Percentiles rank a stretch among this genome's conserved stretches.
These are phyloP conservation scores for Pseudogymnoascus verrucosus DNA, from an alignment of 2,329 filamentous ascomycete species.

Conservation along the genomic window DNA sequence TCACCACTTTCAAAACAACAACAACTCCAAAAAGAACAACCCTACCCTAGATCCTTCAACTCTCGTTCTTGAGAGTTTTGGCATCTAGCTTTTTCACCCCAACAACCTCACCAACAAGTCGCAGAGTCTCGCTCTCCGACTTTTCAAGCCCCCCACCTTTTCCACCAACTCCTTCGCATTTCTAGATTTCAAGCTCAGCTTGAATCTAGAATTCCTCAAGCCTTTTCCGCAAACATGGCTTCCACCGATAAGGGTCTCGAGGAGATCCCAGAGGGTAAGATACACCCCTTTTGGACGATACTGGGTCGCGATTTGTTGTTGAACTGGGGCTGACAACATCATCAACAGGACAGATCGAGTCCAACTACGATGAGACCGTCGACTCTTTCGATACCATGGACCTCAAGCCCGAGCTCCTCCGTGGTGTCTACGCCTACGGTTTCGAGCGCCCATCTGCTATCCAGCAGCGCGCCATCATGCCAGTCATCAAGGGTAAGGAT, in stretches of 20 bases:
- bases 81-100: slow-evolving; percentile 39
- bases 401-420: slow-evolving; percentile 93
- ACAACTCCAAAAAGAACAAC: neutral
- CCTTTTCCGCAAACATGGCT: slow-evolving; percentile 83
- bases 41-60: slow-evolving; percentile 26
- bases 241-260: slow-evolving; percentile 89
- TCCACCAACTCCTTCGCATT: slow-evolving; percentile 28
- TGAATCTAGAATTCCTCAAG: slow-evolving; percentile 58
- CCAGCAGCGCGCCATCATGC: slow-evolving; percentile 99
- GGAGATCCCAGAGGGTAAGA: slow-evolving; percentile 91
- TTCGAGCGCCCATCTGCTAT: slow-evolving; percentile 99
- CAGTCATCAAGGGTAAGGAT: slow-evolving; percentile 91
- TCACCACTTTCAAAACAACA: slow-evolving; percentile 8
- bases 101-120: slow-evolving; percentile 18
- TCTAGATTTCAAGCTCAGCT: slow-evolving; percentile 68
- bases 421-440: slow-evolving; percentile 99
- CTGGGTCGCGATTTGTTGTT: neutral
- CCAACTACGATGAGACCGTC: slow-evolving; percentile 99
- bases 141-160: slow-evolving; percentile 21
- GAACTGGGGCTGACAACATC: slow-evolving; percentile 18
- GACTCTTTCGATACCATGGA: slow-evolving; percentile 99
- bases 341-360: slow-evolving; percentile 87
- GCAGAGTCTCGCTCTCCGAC: slow-evolving; percentile 28
- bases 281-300: slow-evolving; percentile 9
- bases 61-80: slow-evolving; percentile 38